Conservation (phyloP, 352 stramenopile species). For the Stramenopiles sp. region DNA sequence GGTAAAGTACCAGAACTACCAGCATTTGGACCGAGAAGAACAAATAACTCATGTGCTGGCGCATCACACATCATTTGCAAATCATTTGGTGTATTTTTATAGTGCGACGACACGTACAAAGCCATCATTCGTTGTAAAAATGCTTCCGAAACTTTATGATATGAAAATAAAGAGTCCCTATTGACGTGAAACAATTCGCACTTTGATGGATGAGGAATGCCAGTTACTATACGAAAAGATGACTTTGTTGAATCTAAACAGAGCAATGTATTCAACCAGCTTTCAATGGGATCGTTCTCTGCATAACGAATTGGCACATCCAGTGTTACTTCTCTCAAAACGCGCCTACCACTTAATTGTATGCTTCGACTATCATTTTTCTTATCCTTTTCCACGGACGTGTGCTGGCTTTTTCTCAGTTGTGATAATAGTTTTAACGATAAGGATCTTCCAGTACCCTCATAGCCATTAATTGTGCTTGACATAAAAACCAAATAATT, state of each 20-base stretch:
- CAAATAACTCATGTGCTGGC: conserved; percentile 91
- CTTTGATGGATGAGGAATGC: conserved; percentile 76
- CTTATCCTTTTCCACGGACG: conserved; percentile 34
- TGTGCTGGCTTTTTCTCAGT: conserved; percentile 73
- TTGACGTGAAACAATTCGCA: conserved; percentile 98
- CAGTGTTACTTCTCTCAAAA: conserved; percentile 80
- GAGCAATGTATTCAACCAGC: conserved; percentile 88
- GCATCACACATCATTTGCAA: conserved; percentile 95
- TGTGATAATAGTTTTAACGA: conserved; percentile 98
- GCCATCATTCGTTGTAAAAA: conserved; percentile 75
- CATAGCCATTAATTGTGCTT: conserved; percentile 98
- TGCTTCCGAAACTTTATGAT: conserved; percentile 93
- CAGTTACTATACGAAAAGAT: conserved; percentile 60
- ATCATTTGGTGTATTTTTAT: conserved; percentile 99
- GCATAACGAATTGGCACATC: conserved; percentile 94
- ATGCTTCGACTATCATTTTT: not conserved
- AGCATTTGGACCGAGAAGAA: conserved; percentile 66
- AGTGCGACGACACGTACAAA: conserved; percentile 95
- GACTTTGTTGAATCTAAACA: conserved; percentile 74
- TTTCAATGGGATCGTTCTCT: conserved; percentile 77
- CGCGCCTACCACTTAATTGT: conserved; percentile 35
- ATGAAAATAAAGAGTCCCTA: conserved; percentile 95
- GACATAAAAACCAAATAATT: conserved; percentile 94
- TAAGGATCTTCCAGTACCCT: conserved; percentile 91
- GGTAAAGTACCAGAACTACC: not conserved